Evolutionary conservation across 768 basidiomycete species (phyloP), one percentile per base, ranked within the genome.

Genomic region (Stropharia rugosoannulata): DNA sequence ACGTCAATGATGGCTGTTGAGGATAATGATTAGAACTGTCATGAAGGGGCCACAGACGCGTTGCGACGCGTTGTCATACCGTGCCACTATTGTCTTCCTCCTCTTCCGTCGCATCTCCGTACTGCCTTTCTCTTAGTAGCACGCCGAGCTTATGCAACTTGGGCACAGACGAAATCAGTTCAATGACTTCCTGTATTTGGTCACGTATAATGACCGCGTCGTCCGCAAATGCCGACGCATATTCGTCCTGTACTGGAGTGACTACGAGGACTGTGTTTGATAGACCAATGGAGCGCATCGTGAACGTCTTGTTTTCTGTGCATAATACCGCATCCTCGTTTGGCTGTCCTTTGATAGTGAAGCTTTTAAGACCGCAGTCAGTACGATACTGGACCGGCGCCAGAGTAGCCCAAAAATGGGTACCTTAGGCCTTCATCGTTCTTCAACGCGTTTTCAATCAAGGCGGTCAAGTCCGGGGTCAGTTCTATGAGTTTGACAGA

Each of bases 321-420:
- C 96, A 98, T 8, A 96, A 73, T 0, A 97, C 94, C 0, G 95
- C 96, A 62, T 95, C 89, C 62, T 98, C 95, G 27, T 80, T 79
- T 1, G 83, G 70, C 42, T 85, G 75, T 6, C 95, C 96, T 68
- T 94, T 95, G 72, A 98, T 87, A 25, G 80, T 78, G 51, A 94
- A 68, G 40, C 89, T 89, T 61, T 47, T 55, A 54, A 32, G 57
- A 51, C 57, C n/a, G 54, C 37, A 48, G 44, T 63, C 38, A 50
- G 59, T 45, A 47, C 2, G 46, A 49, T 19, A 54, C 29, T 37
- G 29, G 29, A 32, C 2, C 29, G 29, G 29, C 29, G 29, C 2
- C 35, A 51, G 7, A n/a, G 15, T 37, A 15, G 13, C 46, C 44
- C 48, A 22, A 44, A 45, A 13, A 18, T 32, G 9, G 48, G 11